These are phyloP conservation scores for Solanum rostratum DNA, from an alignment of 257 asterid genomes.

Conservation along the genomic window DNA sequence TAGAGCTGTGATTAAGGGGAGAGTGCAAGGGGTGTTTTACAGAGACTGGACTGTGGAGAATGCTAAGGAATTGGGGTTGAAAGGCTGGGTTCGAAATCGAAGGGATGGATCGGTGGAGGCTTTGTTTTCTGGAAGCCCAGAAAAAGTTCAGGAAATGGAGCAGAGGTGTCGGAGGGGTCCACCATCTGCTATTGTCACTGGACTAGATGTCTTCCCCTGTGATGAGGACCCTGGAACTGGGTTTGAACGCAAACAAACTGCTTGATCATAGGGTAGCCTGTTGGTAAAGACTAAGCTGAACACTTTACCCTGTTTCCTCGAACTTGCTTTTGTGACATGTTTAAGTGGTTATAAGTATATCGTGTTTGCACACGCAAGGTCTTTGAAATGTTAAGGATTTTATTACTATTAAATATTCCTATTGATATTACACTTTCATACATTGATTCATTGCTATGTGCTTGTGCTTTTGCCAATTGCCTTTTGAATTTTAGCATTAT, in stretches of 20 bases:
- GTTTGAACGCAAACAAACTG: conserved; percentile 67
- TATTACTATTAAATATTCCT: neutral
- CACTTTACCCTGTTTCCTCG: neutral
- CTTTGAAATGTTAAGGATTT: neutral
- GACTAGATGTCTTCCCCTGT: conserved; percentile 43
- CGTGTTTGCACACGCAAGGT: neutral
- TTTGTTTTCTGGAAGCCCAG: conserved; percentile 58
- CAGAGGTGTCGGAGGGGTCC: conserved; percentile 96
- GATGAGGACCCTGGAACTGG: conserved; percentile 63
- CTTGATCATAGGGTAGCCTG: conserved; percentile 13
- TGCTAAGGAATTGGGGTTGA: conserved; percentile 65
- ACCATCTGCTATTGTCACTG: conserved; percentile 68
- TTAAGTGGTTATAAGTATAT: neutral
- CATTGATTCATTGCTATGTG: neutral
- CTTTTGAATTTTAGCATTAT: neutral
- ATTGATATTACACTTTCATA: neutral
- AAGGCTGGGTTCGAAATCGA: conserved; percentile 93
- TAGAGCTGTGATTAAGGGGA: conserved; percentile 63
- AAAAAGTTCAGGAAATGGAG: conserved; percentile 82
- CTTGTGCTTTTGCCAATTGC: neutral
- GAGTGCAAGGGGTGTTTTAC: conserved; percentile 91
- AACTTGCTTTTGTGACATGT: neutral
- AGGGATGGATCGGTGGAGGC: conserved; percentile 90
- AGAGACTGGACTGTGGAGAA: conserved; percentile 79
- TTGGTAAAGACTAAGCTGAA: neutral